Evolutionary conservation across 2,329 filamentous ascomycete species (phyloP).

Genomic region (Xylaria hypoxylon): DNA sequence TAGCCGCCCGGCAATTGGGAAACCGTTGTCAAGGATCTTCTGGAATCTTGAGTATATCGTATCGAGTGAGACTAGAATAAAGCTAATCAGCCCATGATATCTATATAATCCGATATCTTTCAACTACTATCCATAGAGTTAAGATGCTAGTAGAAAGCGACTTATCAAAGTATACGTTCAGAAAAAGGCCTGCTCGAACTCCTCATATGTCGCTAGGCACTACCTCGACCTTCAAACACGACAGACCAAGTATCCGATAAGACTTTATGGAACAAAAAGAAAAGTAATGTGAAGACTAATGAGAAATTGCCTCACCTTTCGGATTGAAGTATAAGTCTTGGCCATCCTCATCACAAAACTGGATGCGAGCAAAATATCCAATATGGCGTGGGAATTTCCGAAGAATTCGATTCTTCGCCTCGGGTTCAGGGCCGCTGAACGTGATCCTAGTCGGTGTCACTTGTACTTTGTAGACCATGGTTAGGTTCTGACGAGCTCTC

Average conservation of each 20-base stretch:
- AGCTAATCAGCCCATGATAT: conserved; percentile 5
- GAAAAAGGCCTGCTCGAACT: background rate
- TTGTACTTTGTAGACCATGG: conserved; percentile 64
- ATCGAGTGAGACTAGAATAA: conserved; percentile 56
- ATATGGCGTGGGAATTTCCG: conserved; percentile 71
- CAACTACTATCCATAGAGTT: background rate
- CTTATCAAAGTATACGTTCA: background rate
- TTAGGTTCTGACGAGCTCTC: conserved; percentile 56
- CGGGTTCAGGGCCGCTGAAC: conserved; percentile 71
- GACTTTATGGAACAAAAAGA: background rate
- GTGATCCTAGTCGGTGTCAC: conserved; percentile 71
- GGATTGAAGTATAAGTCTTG: conserved; percentile 70
- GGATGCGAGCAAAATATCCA: conserved; percentile 75
- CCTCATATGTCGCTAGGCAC: background rate
- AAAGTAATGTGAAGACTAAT: background rate
- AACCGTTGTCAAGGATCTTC: conserved; percentile 65
- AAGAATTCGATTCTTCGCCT: conserved; percentile 77
- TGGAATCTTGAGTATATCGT: conserved; percentile 71
- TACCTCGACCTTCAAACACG: background rate
- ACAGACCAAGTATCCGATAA: background rate
- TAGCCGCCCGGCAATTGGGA: conserved; percentile 71
- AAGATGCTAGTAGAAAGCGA: background rate
- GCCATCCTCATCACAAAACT: conserved; percentile 80
- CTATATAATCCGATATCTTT: background rate
- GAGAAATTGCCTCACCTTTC: conserved; percentile 37